These are phyloP conservation scores for Aechmea fasciata DNA, from an alignment of 176 grass and related monocot genomes.

Conservation along the genomic window DNA sequence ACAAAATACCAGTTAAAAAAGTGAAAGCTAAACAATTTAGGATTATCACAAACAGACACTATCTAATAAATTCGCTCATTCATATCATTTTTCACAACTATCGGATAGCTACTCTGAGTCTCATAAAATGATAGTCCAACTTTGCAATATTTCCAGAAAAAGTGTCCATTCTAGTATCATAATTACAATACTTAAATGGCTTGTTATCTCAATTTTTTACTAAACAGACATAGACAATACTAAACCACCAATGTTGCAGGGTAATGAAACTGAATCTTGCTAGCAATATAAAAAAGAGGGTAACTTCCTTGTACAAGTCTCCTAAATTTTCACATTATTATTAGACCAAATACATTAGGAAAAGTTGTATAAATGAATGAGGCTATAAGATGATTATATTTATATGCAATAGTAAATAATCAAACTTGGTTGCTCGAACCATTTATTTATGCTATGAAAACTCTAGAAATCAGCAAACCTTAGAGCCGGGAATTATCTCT, in stretches of 20 bases:
- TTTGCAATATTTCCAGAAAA: too few relatives aligned
- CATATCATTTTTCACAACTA: background rate
- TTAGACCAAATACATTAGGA: too few relatives aligned
- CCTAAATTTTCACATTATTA: too few relatives aligned
- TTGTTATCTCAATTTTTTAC: too few relatives aligned
- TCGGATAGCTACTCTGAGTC: background rate
- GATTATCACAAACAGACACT: background rate
- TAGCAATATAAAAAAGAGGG: too few relatives aligned
- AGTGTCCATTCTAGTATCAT: too few relatives aligned
- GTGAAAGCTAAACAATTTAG: background rate
- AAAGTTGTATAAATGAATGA: background rate
- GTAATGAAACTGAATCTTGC: too few relatives aligned
- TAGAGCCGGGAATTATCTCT: conserved; percentile 69
- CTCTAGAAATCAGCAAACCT: conserved; percentile 37
- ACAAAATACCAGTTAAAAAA: background rate
- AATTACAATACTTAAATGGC: too few relatives aligned
- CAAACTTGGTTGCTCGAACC: background rate
- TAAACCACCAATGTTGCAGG: too few relatives aligned
- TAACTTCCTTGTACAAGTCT: too few relatives aligned
- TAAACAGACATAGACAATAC: too few relatives aligned
- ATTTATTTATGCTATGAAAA: background rate
- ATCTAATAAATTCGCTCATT: background rate
- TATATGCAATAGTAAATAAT: background rate
- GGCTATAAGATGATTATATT: background rate
- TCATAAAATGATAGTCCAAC: background rate